Percentiles rank a stretch among this genome's conserved stretches.
These are phyloP conservation scores for Kodamaea jinghongensis DNA, from an alignment of 805 yeast genomes.

Conservation along the genomic window DNA sequence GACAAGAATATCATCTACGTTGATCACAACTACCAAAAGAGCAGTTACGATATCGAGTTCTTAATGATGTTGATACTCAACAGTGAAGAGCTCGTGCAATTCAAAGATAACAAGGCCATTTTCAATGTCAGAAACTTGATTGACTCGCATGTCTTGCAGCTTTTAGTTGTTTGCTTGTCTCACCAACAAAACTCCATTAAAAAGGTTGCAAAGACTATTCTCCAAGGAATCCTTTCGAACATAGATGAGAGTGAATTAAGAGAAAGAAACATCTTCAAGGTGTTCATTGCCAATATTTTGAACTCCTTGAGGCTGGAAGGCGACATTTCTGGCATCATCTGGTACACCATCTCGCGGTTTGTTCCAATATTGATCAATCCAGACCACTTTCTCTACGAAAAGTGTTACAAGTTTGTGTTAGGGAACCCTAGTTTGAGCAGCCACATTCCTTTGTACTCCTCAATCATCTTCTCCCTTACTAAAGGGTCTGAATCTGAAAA, in stretches of 20 bases:
- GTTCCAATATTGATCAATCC: conserved; percentile 64
- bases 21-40: conserved; percentile 22
- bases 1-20: conserved; percentile 13
- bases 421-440: conserved; percentile 46
- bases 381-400: conserved; percentile 70
- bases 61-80: conserved; percentile 58
- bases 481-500: conserved; percentile 32
- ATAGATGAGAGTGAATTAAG: conserved; percentile 41
- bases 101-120: conserved; percentile 21
- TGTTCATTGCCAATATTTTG: conserved; percentile 49
- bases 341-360: conserved; percentile 54
- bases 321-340: conserved; percentile 46
- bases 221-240: conserved; percentile 44
- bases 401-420: conserved; percentile 62
- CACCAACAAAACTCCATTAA: conserved; percentile 24
- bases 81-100: conserved; percentile 58
- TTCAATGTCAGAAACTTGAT: conserved; percentile 57
- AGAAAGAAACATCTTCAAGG: conserved; percentile 54
- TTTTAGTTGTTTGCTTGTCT: conserved; percentile 46
- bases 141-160: conserved; percentile 54
- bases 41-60: conserved; percentile 69
- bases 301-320: conserved; percentile 27
- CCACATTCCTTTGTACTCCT: conserved; percentile 47
- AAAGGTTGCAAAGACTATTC: conserved; percentile 41
- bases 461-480: conserved; percentile 29